A percentile compares a stretch with the other conserved stretches of the same genome.
Evolutionary conservation across 257 asterid genomes (phyloP).

Genomic region (Nicotiana otophora): DNA sequence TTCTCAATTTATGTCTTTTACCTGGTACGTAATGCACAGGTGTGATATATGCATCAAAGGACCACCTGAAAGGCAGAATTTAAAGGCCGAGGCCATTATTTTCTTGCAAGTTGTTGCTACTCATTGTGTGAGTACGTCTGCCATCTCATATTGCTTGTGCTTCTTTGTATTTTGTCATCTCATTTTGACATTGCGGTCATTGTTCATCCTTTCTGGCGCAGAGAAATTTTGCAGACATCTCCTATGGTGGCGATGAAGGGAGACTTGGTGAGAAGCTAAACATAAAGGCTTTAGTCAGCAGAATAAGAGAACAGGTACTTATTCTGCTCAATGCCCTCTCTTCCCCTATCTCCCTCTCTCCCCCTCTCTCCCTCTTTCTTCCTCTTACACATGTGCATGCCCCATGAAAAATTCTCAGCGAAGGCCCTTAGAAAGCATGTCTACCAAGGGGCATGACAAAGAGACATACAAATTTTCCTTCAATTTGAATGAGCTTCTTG

Average conservation of each 20-base stretch:
- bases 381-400: background rate
- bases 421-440: background rate
- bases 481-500: background rate
- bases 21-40: conserved; percentile 24
- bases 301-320: conserved; percentile 63
- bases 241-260: conserved; percentile 29
- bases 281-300: conserved; percentile 43
- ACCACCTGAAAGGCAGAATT: conserved; percentile 59
- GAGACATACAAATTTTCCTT: background rate
- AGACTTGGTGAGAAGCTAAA: conserved; percentile 38
- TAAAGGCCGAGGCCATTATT: conserved; percentile 47
- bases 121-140: conserved; percentile 39
- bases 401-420: background rate
- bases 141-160: conserved; percentile 5
- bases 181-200: background rate
- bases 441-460: background rate
- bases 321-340: background rate
- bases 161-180: background rate
- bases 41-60: conserved; percentile 64
- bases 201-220: conserved; percentile 28
- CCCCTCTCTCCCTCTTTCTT: conserved; percentile 3
- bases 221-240: conserved; percentile 25
- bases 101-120: conserved; percentile 51
- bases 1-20: background rate
- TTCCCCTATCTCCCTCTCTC: background rate